Conservation (phyloP, 805 yeast genomes). For the Naumovozyma baii region DNA sequence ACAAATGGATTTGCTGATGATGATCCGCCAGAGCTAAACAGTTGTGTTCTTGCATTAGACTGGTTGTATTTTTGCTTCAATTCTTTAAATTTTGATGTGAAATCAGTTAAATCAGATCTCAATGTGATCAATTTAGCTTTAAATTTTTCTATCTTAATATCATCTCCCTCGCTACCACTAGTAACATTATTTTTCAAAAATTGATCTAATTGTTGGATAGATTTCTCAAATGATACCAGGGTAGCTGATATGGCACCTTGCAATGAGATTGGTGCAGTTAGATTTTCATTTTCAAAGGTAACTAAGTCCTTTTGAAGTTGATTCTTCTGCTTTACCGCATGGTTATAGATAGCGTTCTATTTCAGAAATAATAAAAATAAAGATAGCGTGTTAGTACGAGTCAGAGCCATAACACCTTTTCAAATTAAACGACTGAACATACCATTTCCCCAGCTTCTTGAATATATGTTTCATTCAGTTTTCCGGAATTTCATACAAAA, state of each 20-base stretch:
- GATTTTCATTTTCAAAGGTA: slow-evolving; percentile 52
- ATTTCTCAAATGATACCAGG: slow-evolving; percentile 61
- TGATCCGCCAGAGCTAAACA: slow-evolving; percentile 9
- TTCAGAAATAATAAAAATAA: too few relatives aligned
- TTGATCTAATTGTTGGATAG: slow-evolving; percentile 48
- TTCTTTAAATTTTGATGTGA: slow-evolving; percentile 27
- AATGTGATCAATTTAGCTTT: slow-evolving; percentile 54
- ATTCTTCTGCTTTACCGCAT: slow-evolving; percentile 78
- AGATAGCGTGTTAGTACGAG: too few relatives aligned
- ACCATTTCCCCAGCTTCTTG: too few relatives aligned
- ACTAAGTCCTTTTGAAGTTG: slow-evolving; percentile 59
- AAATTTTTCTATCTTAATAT: slow-evolving; percentile 34
- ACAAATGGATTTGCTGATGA: slow-evolving; percentile 16
- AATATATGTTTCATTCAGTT: too few relatives aligned
- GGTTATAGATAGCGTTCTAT: slow-evolving; percentile 80
- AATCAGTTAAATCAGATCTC: slow-evolving; percentile 31
- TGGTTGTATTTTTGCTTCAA: slow-evolving; percentile 25
- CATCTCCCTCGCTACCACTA: slow-evolving; percentile 9
- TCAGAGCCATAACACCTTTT: too few relatives aligned
- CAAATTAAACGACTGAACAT: too few relatives aligned
- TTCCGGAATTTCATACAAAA: too few relatives aligned
- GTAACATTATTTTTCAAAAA: slow-evolving; percentile 35
- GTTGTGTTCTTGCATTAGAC: slow-evolving; percentile 18
- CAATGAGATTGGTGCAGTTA: slow-evolving; percentile 59
- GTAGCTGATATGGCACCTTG: slow-evolving; percentile 54